Base-by-base conservation (phyloP, 306 rosid genomes). In the Cicer judaicum region DNA sequence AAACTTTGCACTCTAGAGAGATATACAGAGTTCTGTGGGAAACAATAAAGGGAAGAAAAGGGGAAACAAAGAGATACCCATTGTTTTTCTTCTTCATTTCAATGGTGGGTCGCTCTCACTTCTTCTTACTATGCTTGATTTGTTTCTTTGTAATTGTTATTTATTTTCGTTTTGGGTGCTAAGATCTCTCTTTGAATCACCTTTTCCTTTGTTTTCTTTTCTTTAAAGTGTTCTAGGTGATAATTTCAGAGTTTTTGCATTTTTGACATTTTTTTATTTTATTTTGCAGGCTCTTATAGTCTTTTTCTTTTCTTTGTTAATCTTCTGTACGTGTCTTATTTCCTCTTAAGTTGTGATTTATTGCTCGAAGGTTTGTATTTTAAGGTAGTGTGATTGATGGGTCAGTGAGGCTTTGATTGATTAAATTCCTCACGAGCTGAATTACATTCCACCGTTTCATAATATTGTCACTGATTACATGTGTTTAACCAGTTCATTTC, bases 21-120 rank as follows among this genome's bases (percentile, higher is more conserved):
- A 21, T 0, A 21, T 21, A 21, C 3, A 21, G 29, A 21, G 29
- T 21, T 52, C 5, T 77, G 3, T 36, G 62, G 18, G 68, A 38
- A 73, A 21, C 63, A 41, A 14, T 7, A 15, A 19, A 21, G 71
- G 40, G 48, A 9, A 34, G 14, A 42, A 48, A 77, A 46, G 40
- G 18, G 52, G 24, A 56, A 56, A 16, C 77, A 14, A 71, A 47
- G 64, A 24, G 41, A 21, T 64, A 13, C 47, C 47, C 42, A 38
- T 78, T 55, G 15, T 69, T 74, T 63, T 12, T 72, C 38, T 70
- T 80, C 85, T 42, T 73, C 65, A 61, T 83, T 75, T 61, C 43
- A 54, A 70, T 75, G 79, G 90, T 85, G 83, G 80, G 85, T 87
- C 57, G 50, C 21, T 85, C 0, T 38, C 14, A 64, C 8, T 71